Conservation (phyloP, 176 grass and related monocot species). For the Elymus sibiricus region DNA sequence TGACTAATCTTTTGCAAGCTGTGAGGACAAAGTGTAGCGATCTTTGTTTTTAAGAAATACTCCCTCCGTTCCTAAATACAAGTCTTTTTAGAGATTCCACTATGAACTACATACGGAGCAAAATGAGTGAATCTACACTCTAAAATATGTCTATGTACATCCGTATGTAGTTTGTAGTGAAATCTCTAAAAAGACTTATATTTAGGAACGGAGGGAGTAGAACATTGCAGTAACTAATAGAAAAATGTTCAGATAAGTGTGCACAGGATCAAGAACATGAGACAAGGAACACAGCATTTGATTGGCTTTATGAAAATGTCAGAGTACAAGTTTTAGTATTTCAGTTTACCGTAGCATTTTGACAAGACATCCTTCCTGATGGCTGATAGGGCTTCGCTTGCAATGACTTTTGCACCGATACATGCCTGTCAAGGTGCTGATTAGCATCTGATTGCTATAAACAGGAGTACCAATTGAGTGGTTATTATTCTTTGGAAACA, state of each 20-base stretch:
- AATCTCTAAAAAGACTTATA: no score
- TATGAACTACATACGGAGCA: no score
- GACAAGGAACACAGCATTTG: not conserved
- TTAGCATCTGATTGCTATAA: slow-evolving; percentile 34
- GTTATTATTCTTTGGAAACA: not conserved
- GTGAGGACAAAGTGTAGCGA: not conserved
- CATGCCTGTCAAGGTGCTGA: slow-evolving; percentile 68
- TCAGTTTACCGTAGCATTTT: slow-evolving; percentile 95
- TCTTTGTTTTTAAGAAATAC: not conserved
- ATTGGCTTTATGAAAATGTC: slow-evolving; percentile 1
- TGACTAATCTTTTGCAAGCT: slow-evolving; percentile 11
- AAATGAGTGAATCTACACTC: no score
- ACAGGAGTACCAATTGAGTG: not conserved
- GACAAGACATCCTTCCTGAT: slow-evolving; percentile 96
- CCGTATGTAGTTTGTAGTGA: no score
- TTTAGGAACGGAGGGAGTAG: no score
- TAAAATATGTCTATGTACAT: no score
- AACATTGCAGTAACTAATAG: not conserved
- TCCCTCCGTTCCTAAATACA: not conserved
- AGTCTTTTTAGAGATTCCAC: no score
- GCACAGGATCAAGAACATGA: not conserved
- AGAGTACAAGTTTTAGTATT: slow-evolving; percentile 29
- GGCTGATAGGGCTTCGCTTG: slow-evolving; percentile 90
- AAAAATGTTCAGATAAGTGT: not conserved
- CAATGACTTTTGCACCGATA: slow-evolving; percentile 89